Base-by-base conservation (phyloP, 2,329 filamentous ascomycete genomes). In the Fusarium hainanense region DNA sequence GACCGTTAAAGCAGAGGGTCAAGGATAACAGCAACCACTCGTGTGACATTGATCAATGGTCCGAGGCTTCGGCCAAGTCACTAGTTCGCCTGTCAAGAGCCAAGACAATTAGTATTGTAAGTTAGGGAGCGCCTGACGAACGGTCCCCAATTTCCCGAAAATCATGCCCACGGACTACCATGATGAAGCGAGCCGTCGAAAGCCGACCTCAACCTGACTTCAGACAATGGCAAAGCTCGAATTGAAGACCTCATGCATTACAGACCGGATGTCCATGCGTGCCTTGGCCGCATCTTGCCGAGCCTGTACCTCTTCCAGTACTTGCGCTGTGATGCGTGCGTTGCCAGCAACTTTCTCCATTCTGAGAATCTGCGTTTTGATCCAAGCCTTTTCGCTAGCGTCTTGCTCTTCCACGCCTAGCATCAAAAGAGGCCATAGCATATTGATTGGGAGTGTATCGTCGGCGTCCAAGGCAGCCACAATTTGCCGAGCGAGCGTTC, bases 371-470 rank as follows among this genome's bases (percentile, higher is more conserved):
- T 84, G 82, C 8, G 79, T 75, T 30, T 81, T 78, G 56, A 89
- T 87, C 85, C 86, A 87, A 8, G 69, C 74, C 48, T 85, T 78
- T 69, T 87, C 84, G 7, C 80, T 78, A 0, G 74, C 42, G 48
- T 84, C 82, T n/a, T 85, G 82, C 65, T 87, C 85, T 71, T 89
- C 86, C 11, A 82, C 83, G 0, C 86, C 86, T 66, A 85, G 80
- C 82, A 89, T 86, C 42, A 88, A 76, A 10, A 88, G 75, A 3
- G 86, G 86, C 87, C 85, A 88, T 7, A 88, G 78, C 79, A 88
- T 83, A 62, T 85, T 88, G 49, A 87, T 84, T 0, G 86, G 85
- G 3, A 88, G 76, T 11, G 83, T 79, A 34, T 84, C 82, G 14
- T 83, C 80, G 2, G 76, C 76, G 28, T 82, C 79, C 10, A 81